Evolutionary conservation across 2,329 filamentous ascomycete species (phyloP), one percentile per base, ranked within the genome.

Genomic region (Neofusicoccum ribis): DNA sequence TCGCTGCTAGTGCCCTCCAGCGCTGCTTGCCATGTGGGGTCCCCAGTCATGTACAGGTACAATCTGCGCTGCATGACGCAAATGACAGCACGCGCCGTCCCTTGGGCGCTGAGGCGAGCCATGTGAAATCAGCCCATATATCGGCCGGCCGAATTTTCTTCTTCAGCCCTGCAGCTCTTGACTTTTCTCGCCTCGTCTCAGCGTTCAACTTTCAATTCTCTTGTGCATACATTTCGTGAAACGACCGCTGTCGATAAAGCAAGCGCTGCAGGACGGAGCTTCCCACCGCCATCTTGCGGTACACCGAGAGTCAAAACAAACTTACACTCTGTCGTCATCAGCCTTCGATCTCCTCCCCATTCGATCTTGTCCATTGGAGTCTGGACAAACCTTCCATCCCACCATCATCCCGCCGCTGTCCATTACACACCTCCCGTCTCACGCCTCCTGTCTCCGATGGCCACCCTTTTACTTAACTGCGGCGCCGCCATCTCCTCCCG

Each of bases 381-480:
- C 27, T 31, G 5, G 27, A 31, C 27, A 31, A 31, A 31, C 27
- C 27, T 31, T 31, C 27, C 27, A 31, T 5, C 27, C 5, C 27
- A 7, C 27, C 27, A 31, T 31, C 27, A 5, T 31, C 27, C 27
- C 27, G 27, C 27, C 27, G 27, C 1, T 31, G 27, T 31, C 27
- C 27, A 31, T 7, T 7, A 31, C 27, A 5, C 27, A 31, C 27
- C 27, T 5, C 6, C 27, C 27, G 27, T 31, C 27, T 31, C 27
- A 31, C 27, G 27, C 1, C 27, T 31, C 27, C 27, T 31, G 27
- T 31, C 27, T 31, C 27, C 17, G 36, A 60, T 65, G 52, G 11
- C 63, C 8, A 50, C 63, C 14, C 20, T 59, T 15, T 7, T 65
- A 36, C 27, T 65, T 44, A 5, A 5, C 36, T 65, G 63, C 44